These are phyloP conservation scores for Aspergillus sp. DNA, from an alignment of 2,329 filamentous ascomycete genomes.

Conservation along the genomic window DNA sequence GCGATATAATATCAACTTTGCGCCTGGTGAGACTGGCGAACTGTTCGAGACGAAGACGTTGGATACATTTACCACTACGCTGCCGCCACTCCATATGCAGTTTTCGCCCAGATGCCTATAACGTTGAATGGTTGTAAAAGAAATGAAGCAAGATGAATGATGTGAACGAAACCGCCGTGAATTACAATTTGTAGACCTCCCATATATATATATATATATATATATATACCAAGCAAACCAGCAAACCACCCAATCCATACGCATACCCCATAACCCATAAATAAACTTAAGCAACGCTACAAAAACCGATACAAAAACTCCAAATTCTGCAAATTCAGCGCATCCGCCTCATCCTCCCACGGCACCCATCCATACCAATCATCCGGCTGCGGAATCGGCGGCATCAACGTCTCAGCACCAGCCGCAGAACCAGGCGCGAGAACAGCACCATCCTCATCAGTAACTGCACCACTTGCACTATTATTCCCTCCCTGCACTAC, in stretches of 20 bases:
- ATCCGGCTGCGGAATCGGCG: neutral
- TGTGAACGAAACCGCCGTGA: no score
- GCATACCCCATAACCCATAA: no score
- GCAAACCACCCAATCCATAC: no score
- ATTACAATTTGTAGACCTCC: no score
- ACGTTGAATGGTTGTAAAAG: no score
- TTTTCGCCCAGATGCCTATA: neutral
- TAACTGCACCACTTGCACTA: neutral
- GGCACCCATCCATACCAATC: slow-evolving; percentile 14
- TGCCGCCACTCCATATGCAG: slow-evolving; percentile 27
- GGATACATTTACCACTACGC: slow-evolving; percentile 26
- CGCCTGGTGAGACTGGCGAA: slow-evolving; percentile 20
- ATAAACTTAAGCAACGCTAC: neutral
- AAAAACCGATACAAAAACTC: slow-evolving; percentile 16
- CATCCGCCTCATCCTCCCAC: slow-evolving; percentile 9
- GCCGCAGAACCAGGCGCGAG: neutral
- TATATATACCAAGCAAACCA: no score
- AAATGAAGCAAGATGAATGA: no score
- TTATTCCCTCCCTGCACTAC: no score
- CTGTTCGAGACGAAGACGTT: slow-evolving; percentile 15
- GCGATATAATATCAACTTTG: slow-evolving; percentile 22
- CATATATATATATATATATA: no score
- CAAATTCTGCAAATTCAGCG: slow-evolving; percentile 13
- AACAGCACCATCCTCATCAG: neutral
- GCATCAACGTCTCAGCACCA: neutral